Evolutionary conservation across 2,329 filamentous ascomycete genomes (phyloP), one percentile per base, ranked within the genome.

Genomic region (Clathrospora elynae): DNA sequence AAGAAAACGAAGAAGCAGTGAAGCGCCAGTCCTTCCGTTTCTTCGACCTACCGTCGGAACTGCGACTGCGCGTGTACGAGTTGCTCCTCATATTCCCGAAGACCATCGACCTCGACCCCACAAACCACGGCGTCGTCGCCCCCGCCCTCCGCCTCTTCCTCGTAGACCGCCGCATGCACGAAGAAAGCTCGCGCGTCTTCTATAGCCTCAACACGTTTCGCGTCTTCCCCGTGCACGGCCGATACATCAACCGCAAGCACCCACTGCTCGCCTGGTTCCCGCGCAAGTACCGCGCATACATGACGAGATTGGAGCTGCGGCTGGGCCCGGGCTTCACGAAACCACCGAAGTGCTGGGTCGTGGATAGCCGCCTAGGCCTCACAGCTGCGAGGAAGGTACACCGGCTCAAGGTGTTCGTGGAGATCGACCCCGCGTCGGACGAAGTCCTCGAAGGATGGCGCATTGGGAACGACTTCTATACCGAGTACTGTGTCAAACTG

Each of bases 321-420:
- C 74, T 91, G 0, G 87, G 87, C 0, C 86, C 86, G 0, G 86
- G 86, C 13, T 91, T 85, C 82, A 83, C 75, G 48, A 79, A 79
- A 43, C 87, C 87, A 10, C 87, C 87, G 1, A 75, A 75, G 22
- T 81, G 84, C 35, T 90, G 88, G 84, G 80, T 83, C 1, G 83
- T 88, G 9, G 84, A 84, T 51, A 71, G 78, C 4, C 76, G 77
- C 1, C 74, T 90, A 1, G 86, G 86, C 0, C 74, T 91, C 5
- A 54, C 64, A 1, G 83, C 88, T 35, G 86, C 83, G 64, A 68
- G 70, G 42, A 81, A 76, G 33, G 78, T 87, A 13, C 75, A 78
- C 19, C 75, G 73, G 10, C 65, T 91, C 33, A 81, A 78, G 17
- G 78, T 91, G 8, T 87, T 87, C 59, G 81, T 90, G 16, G 83